Evolutionary conservation across 352 stramenopile genomes (phyloP).

Genomic region (Phytophthora boehmeriae): DNA sequence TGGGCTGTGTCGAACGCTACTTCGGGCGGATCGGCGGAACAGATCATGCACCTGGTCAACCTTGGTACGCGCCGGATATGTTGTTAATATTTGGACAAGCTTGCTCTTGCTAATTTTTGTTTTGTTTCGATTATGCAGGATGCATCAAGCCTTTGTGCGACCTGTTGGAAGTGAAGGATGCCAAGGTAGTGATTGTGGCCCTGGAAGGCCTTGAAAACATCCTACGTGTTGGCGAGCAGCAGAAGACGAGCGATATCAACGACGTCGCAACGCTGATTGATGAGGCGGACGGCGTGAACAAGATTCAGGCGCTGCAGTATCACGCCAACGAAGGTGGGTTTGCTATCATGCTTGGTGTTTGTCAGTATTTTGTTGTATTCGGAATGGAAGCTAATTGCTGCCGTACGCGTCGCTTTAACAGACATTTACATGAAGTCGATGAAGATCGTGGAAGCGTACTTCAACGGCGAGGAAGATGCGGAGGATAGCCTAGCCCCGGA

Average conservation of each 20-base stretch:
- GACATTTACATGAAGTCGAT: constrained; percentile 94
- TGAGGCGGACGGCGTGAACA: constrained; percentile 96
- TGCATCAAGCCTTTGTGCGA: constrained; percentile 98
- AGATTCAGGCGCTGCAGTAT: constrained; percentile 98
- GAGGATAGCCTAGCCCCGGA: constrained; percentile 85
- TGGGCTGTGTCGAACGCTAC: constrained; percentile 99
- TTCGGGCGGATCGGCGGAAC: constrained; percentile 91
- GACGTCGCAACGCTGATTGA: constrained; percentile 95
- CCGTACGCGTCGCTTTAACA: constrained; percentile 18
- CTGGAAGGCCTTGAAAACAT: constrained; percentile 99
- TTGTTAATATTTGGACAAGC: background rate
- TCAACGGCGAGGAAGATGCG: constrained; percentile 97
- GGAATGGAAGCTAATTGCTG: background rate
- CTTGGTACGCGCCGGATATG: constrained; percentile 64
- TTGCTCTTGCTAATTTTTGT: constrained; percentile 8
- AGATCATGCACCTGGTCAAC: constrained; percentile 97
- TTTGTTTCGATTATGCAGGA: constrained; percentile 37
- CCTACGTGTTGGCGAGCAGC: constrained; percentile 88
- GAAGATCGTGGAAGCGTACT: constrained; percentile 98
- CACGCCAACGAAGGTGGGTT: constrained; percentile 96
- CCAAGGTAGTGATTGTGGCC: constrained; percentile 98
- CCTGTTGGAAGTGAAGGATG: constrained; percentile 95
- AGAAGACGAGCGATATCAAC: constrained; percentile 89
- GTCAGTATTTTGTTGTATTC: constrained; percentile 32
- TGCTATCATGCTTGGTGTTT: constrained; percentile 29